These are phyloP conservation scores for Hondaea fermentalgiana DNA, from an alignment of 108 stramenopile genomes.

Conservation along the genomic window DNA sequence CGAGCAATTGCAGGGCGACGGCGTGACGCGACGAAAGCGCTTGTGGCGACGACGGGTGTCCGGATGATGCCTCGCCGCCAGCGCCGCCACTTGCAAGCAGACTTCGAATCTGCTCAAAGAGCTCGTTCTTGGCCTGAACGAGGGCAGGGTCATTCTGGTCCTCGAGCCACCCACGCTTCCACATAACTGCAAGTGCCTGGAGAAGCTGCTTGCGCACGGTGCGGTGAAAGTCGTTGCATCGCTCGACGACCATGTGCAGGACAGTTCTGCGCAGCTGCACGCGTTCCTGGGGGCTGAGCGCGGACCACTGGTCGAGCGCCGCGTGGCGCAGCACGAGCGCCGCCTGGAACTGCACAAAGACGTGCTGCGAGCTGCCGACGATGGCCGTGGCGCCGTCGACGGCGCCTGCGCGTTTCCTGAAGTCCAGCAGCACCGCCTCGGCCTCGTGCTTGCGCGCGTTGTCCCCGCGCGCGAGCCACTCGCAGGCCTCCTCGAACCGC, in stretches of 20 bases:
- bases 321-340: background rate
- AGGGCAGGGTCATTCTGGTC: background rate
- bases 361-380: background rate
- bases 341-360: conserved; percentile 4
- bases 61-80: no score
- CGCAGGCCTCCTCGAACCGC: background rate
- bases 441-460: background rate
- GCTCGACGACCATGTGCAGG: background rate
- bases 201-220: background rate
- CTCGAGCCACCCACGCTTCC: conserved; percentile 12
- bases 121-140: background rate
- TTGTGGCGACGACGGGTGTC: background rate
- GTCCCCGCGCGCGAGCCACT: background rate
- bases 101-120: background rate
- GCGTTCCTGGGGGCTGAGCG: background rate
- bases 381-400: background rate
- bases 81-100: background rate
- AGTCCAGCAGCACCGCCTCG: background rate
- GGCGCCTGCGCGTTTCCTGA: background rate
- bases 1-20: background rate
- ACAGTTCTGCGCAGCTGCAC: background rate
- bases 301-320: background rate
- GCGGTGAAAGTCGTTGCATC: background rate
- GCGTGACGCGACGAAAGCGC: background rate
- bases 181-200: background rate